A percentile compares a stretch with the other conserved stretches of the same genome.
Evolutionary conservation across 306 rosid species (phyloP).

Genomic region (Spatholobus suberectus): DNA sequence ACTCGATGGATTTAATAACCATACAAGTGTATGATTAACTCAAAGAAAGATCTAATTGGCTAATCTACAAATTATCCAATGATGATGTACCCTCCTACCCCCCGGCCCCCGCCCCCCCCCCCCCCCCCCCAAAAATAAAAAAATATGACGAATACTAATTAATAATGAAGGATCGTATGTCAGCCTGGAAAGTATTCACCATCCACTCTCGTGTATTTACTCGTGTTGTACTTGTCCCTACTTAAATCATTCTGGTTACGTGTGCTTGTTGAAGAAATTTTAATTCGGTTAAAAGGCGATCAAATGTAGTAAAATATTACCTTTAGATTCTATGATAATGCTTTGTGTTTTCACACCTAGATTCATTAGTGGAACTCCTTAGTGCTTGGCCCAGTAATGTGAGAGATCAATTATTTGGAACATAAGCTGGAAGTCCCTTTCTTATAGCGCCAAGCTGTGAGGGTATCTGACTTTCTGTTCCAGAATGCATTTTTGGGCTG

Average conservation of each 20-base stretch:
- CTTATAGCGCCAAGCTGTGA: constrained; percentile 48
- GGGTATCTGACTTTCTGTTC: constrained; percentile 43
- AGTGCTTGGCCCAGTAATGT: neutral
- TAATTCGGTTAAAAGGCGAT: neutral
- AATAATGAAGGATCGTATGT: constrained; percentile 34
- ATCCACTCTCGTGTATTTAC: constrained; percentile 24
- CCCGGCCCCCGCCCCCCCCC: no score
- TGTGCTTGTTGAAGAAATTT: neutral
- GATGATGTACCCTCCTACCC: neutral
- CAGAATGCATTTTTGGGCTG: constrained; percentile 38
- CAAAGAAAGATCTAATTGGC: neutral
- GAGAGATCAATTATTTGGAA: constrained; percentile 34
- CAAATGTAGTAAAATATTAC: neutral
- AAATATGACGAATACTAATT: neutral
- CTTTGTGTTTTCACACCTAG: constrained; percentile 14
- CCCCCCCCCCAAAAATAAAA: no score
- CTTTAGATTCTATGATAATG: neutral
- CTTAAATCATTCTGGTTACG: constrained; percentile 10
- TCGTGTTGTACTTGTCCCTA: constrained; percentile 31
- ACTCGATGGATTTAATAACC: neutral
- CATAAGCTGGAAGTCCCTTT: constrained; percentile 32
- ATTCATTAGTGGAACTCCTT: neutral
- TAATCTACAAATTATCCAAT: neutral
- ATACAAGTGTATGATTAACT: constrained; percentile 11
- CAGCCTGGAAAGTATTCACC: constrained; percentile 36